Conservation (phyloP, 139 green algal species). For the Chlamydomonas applanata region DNA sequence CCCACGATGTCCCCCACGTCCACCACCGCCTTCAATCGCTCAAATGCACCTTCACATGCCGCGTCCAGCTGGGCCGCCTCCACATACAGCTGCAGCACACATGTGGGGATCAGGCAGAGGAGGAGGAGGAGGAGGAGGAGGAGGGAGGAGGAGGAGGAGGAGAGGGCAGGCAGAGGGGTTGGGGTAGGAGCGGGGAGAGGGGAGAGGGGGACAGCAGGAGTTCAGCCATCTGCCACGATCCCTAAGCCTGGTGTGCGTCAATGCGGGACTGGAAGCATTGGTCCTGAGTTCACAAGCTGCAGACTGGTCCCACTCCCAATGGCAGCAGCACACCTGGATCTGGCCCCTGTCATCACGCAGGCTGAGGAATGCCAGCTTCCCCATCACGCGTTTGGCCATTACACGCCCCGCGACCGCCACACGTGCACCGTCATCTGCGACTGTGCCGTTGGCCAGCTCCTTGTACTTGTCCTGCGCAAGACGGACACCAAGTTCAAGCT, state of each 20-base stretch:
- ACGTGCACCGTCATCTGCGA: constrained; percentile 19
- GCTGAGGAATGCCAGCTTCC: constrained; percentile 95
- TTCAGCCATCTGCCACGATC: too few species aligned
- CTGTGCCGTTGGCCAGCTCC: constrained; percentile 60
- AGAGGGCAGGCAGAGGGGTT: too few species aligned
- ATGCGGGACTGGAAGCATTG: too few species aligned
- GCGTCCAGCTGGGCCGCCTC: constrained; percentile 74
- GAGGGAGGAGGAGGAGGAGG: too few species aligned
- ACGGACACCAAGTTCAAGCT: not conserved
- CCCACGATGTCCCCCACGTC: constrained; percentile 94
- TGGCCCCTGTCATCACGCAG: constrained; percentile 82
- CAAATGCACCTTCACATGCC: constrained; percentile 57
- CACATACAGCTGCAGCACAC: constrained; percentile 87
- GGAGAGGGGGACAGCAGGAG: too few species aligned
- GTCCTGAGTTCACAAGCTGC: not conserved
- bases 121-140: too few species aligned
- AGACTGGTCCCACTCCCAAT: too few species aligned
- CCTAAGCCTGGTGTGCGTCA: too few species aligned
- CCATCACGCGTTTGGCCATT: constrained; percentile 88
- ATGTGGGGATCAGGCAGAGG: too few species aligned
- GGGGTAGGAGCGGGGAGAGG: too few species aligned
- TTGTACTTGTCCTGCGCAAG: constrained; percentile 45
- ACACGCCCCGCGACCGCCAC: constrained; percentile 89
- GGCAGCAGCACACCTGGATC: constrained; percentile 69
- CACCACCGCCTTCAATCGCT: constrained; percentile 71